Base-by-base conservation (phyloP, 2,329 filamentous ascomycete species). In the Claviceps maximensis region DNA sequence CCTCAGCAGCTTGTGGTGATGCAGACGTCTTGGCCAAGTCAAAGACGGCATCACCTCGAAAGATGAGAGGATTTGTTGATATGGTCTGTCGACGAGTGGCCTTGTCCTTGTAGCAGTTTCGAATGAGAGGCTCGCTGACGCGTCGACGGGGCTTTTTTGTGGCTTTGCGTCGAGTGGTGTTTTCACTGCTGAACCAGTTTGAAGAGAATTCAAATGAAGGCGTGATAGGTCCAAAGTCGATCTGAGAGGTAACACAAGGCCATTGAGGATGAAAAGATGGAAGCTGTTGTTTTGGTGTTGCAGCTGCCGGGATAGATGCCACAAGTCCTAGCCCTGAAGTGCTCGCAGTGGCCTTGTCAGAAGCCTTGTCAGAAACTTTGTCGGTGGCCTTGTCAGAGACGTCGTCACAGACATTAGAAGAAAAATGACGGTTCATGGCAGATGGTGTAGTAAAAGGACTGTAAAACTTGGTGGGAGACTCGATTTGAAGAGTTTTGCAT, bases 101-200 rank as follows among this genome's bases (percentile, higher is more conserved):
- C 49, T 57, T 59, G 5, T 54, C 53, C 50, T 60, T 58, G 3
- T 60, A 52, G 42, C 52, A 56, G 49, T 58, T 61, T 36, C 62
- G 63, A n/a, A 65, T 47, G 23, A 68, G 58, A 25, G 67, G 67
- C 53, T 69, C 67, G 46, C 67, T 69, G 33, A 60, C 64, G 36
- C 67, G 59, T n/a, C 66, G 65, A 13, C 58, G 58, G 10, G 55
- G 53, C 21, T 58, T 53, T 38, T 59, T 63, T 23, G 59, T 50
- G 27, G 57, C 58, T 51, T 60, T 60, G n/a, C 61, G 58, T 21
- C 57, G 55, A 25, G 59, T 51, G n/a, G 60, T 53, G 21, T 54
- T 49, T 12, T 59, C 57, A 12, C 44, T 33, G 25, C 61, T 60
- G 40, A 67, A 55, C 63, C 64, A 67, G 23, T 63, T 60, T 29